Evolutionary conservation across 164 flowering plant species (phyloP), one percentile per base, ranked within the genome.

Genomic region (Saururus chinensis): DNA sequence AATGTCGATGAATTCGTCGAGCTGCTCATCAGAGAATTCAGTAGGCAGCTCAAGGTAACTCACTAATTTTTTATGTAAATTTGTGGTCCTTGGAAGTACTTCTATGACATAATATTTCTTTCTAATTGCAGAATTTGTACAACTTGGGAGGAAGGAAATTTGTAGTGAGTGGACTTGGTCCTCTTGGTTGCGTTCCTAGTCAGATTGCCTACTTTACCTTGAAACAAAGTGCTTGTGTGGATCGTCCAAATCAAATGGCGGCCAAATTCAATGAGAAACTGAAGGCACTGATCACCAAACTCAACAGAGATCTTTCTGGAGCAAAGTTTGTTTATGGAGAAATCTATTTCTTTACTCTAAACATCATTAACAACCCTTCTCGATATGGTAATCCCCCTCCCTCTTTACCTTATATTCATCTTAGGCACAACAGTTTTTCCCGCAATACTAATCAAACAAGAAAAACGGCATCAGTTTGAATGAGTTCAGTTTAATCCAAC

Each of bases 31-130:
- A 41, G 30, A 16, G 48, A 53, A 21, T 55, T 58, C 24, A 30
- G 21, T 20, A 49, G 53, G 1, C 72, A 64, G 58, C 64, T 69
- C 60, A 53, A 60, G 63, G 72, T 69, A 59, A 25, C 19, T 19
- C 8, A 2, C n/a, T 14, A 9, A 0, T 5, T 16, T 12, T 10
- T 1, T 20, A n/a, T 41, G 21, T n/a, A 37, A 2, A 13, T 21
- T 7, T 19, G 10, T 59, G 3, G 8, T 40, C 14, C 14, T 23
- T 13, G 10, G 4, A 19, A 20, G 16, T 5, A n/a, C 16, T 9
- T 26, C 4, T 4, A 45, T 30, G 9, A 4, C 19, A 23, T 13
- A n/a, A n/a, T 4, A 9, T 19, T 59, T 10, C 22, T 59, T n/a
- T 2, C 49, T 35, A 45, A 12, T 57, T 60, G 63, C 59, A 66